A percentile compares a stretch with the other conserved stretches of the same genome.
These are phyloP conservation scores for Pezicula carpinea DNA, from an alignment of 2,329 filamentous ascomycete species.

Conservation along the genomic window DNA sequence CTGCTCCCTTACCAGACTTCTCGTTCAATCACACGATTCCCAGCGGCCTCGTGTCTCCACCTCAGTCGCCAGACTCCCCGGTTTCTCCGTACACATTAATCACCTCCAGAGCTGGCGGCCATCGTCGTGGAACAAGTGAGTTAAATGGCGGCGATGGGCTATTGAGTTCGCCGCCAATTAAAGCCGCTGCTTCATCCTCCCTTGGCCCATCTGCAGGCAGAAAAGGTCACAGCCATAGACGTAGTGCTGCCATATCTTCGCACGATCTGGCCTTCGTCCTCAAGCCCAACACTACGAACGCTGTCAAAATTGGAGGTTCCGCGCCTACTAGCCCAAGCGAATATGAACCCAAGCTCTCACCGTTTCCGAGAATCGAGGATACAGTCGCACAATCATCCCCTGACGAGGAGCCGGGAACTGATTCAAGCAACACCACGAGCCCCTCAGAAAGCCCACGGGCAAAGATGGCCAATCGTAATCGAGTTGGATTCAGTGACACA, in stretches of 20 bases:
- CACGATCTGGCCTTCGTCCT: conserved; percentile 73
- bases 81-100: conserved; percentile 31
- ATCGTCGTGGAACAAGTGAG: conserved; percentile 77
- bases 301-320: conserved; percentile 20
- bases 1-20: conserved; percentile 29
- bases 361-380: conserved; percentile 10
- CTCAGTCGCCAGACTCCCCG: conserved; percentile 33
- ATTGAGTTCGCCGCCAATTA: conserved; percentile 23
- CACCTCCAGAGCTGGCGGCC: conserved; percentile 53
- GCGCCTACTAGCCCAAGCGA: conserved; percentile 42
- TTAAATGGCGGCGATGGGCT: conserved; percentile 69
- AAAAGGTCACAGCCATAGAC: conserved; percentile 66
- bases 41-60: conserved; percentile 35
- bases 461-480: conserved; percentile 43
- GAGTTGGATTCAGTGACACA: conserved; percentile 80
- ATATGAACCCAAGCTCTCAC: conserved; percentile 20
- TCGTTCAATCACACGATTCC: conserved; percentile 23
- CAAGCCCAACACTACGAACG: conserved; percentile 31
- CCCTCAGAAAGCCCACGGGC: conserved; percentile 8
- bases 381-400: not conserved
- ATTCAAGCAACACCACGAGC: conserved; percentile 1
- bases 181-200: conserved; percentile 13
- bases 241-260: conserved; percentile 71
- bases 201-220: conserved; percentile 12
- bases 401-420: conserved; percentile 4